A percentile compares a stretch with the other conserved stretches of the same genome.
These are phyloP conservation scores for Scenedesmus sp. DNA, from an alignment of 163 green algal genomes.

Conservation along the genomic window DNA sequence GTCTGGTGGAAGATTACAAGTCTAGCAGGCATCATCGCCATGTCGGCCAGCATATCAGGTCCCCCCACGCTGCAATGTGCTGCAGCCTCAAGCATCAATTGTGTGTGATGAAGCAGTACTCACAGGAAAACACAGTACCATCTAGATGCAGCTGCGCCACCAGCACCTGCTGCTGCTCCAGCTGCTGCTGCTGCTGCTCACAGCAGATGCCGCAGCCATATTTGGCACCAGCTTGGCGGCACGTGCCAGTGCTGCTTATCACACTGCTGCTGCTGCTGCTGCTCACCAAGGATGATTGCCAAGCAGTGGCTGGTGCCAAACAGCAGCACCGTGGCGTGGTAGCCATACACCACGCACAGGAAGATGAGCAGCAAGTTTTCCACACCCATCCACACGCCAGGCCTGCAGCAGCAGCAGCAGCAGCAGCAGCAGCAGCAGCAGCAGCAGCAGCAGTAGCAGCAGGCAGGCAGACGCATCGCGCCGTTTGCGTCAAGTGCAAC, in stretches of 20 bases:
- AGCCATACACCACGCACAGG: conserved; percentile 53
- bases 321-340: conserved; percentile 58
- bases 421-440: neutral
- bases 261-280: neutral
- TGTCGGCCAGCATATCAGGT: no score
- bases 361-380: conserved; percentile 56
- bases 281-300: conserved; percentile 50
- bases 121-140: neutral
- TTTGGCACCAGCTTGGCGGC: neutral
- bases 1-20: no score
- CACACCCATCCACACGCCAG: conserved; percentile 36
- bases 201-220: neutral
- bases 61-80: no score
- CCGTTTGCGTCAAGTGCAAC: neutral
- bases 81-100: neutral
- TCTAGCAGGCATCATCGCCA: no score
- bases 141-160: neutral
- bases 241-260: neutral
- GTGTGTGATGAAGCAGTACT: neutral
- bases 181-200: neutral
- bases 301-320: conserved; percentile 61
- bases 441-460: neutral
- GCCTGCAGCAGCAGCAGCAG: conserved; percentile 16
- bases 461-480: neutral
- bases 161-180: neutral